Evolutionary conservation across 441 rosid species (phyloP).

Genomic region (Biscutella laevigata): DNA sequence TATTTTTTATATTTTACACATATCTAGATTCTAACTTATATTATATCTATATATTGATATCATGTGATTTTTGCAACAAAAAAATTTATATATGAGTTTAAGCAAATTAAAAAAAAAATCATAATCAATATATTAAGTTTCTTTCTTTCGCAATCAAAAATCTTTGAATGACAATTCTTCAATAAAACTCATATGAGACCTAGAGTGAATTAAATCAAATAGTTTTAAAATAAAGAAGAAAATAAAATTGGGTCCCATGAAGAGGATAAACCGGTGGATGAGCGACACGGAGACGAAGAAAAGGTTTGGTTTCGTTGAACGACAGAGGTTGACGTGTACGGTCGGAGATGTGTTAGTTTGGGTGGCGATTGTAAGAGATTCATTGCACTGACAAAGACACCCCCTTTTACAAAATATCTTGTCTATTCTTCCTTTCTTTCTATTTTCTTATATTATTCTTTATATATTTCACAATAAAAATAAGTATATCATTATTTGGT

Average conservation of each 20-base stretch:
- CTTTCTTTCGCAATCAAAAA: too few relatives aligned
- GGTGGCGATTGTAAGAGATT: conserved; percentile 18
- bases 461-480: background rate
- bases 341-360: conserved; percentile 23
- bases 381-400: conserved; percentile 28
- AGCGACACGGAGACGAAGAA: conserved; percentile 19
- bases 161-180: too few relatives aligned
- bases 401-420: conserved; percentile 21
- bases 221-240: background rate
- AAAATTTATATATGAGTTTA: too few relatives aligned
- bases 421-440: conserved; percentile 9
- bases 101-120: too few relatives aligned
- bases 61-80: too few relatives aligned
- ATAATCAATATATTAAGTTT: too few relatives aligned
- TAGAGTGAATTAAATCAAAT: too few relatives aligned
- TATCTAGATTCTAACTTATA: too few relatives aligned
- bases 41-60: too few relatives aligned
- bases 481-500: background rate
- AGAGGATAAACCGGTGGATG: background rate
- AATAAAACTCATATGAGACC: too few relatives aligned
- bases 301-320: conserved; percentile 8
- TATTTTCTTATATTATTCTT: background rate
- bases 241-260: conserved; percentile 10
- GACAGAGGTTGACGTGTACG: conserved; percentile 30
- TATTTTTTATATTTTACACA: too few relatives aligned